A percentile compares a stretch with the other conserved stretches of the same genome.
Evolutionary conservation across 2,329 filamentous ascomycete genomes (phyloP).

Genomic region (Aspergillus carbonarius): DNA sequence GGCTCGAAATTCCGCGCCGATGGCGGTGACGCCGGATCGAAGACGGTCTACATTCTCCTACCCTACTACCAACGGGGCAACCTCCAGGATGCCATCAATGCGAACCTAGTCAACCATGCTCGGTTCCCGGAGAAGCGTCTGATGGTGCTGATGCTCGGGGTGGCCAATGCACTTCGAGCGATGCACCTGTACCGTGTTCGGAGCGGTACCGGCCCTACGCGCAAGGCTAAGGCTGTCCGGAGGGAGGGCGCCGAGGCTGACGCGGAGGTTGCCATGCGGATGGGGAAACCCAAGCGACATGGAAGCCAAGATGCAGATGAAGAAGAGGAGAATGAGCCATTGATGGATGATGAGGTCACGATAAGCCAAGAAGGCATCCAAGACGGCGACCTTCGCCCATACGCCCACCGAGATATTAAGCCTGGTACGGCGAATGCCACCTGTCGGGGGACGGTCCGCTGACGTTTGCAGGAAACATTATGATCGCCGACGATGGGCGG

Average conservation of each 20-base stretch:
- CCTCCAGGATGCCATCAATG: constrained; percentile 97
- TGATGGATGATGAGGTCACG: constrained; percentile 77
- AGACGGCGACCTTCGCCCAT: constrained; percentile 71
- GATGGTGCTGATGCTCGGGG: constrained; percentile 87
- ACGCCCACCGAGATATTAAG: constrained; percentile 96
- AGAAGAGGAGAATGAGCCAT: constrained; percentile 74
- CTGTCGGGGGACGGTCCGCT: not conserved
- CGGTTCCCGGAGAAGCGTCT: constrained; percentile 83
- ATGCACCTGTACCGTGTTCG: constrained; percentile 86
- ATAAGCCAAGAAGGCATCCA: constrained; percentile 66
- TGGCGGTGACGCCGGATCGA: constrained; percentile 63
- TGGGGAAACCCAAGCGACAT: constrained; percentile 40
- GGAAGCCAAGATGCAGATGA: constrained; percentile 50
- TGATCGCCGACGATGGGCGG: constrained; percentile 90
- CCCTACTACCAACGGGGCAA: constrained; percentile 96
- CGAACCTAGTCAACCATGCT: constrained; percentile 93
- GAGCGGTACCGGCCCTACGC: constrained; percentile 53
- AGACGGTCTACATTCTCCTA: constrained; percentile 94
- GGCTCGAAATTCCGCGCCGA: constrained; percentile 55
- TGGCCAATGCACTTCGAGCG: constrained; percentile 79
- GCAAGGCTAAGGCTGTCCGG: constrained; percentile 56
- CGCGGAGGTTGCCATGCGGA: constrained; percentile 39
- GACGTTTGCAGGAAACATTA: constrained; percentile 71
- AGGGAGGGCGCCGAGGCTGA: constrained; percentile 58
- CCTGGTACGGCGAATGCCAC: constrained; percentile 63